These are phyloP conservation scores for Hyparrhenia diplandra DNA, from an alignment of 176 grass and related monocot genomes.

Conservation along the genomic window DNA sequence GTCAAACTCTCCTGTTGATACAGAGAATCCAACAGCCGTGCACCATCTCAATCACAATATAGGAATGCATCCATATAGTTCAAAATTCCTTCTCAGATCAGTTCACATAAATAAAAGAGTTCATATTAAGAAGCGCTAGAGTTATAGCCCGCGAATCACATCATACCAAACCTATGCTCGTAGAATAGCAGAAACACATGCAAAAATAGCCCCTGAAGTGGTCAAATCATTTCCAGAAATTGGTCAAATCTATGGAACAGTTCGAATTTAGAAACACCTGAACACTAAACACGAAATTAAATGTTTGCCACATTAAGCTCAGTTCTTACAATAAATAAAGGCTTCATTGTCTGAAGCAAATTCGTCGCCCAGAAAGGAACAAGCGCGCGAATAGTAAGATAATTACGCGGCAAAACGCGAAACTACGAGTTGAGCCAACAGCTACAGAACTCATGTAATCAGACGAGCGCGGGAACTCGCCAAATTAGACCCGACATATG, in stretches of 20 bases:
- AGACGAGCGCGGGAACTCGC: neutral
- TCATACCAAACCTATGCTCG: neutral
- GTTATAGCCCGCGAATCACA: conserved; percentile 2
- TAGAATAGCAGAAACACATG: neutral
- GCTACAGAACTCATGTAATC: neutral
- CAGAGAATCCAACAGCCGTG: conserved; percentile 28
- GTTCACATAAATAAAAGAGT: neutral
- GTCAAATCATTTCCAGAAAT: conserved; percentile 28
- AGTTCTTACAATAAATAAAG: neutral
- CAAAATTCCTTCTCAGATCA: conserved; percentile 24
- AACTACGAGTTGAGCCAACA: neutral
- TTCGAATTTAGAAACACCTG: conserved; percentile 7
- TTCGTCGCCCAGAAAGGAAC: neutral
- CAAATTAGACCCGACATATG: neutral
- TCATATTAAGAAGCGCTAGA: conserved; percentile 16
- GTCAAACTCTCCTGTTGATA: conserved; percentile 29
- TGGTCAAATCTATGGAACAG: conserved; percentile 21
- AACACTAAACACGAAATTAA: neutral
- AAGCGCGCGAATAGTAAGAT: neutral
- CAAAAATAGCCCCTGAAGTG: neutral
- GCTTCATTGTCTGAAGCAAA: neutral
- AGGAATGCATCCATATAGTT: neutral
- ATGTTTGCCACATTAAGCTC: neutral
- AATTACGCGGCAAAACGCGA: neutral
- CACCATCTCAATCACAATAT: conserved; percentile 29